Evolutionary conservation across 805 yeast genomes (phyloP), one percentile per base, ranked within the genome.

Genomic region (Yamadazyma takamatsuzukensis): DNA sequence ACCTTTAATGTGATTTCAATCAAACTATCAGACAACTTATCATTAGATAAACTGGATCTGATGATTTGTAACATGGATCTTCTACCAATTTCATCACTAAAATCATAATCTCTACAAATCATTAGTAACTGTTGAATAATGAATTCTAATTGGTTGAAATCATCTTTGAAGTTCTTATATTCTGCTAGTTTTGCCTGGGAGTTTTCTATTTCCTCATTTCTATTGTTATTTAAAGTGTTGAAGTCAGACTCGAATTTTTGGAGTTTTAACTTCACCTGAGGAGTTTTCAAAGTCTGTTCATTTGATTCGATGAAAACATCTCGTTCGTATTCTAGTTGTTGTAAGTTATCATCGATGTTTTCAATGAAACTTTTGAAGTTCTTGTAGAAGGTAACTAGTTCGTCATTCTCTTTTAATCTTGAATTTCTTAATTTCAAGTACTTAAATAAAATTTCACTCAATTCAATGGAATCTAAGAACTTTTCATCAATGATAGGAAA

Each of bases 61-160:
- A 64, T 53, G 8, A 63, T 53, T 21, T 64, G 66, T 24, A 83
- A 59, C 76, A 87, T 77, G 27, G 78, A 77, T 53, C 95, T 72
- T 50, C 96, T 74, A 14, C 97, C 96, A 29, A 83, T 74, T 55
- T 89, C 96, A 61, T 93, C 97, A 46, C 87, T 81, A 49, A 77
- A 87, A 54, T 93, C 97, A 50, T 82, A 83, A 23, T 75, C 74
- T 18, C 72, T 72, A 0, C 89, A 80, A 17, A 86, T 72, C 7
- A 64, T 56, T 23, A 90, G 53, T 14, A 90, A 55, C 54, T 93
- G 96, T 37, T 78, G 77, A 25, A 88, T 70, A 29, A 88, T 75
- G 50, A 79, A 88, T 41, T 83, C 89, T 18, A 77, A 51, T 35
- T 82, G 87, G 15, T 63, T 67, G 4, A 73, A 61, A 34, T 79